phyloP scores from a whole-genome alignment of 768 basidiomycete genomes.

The Scleroderma bovista region DNA sequence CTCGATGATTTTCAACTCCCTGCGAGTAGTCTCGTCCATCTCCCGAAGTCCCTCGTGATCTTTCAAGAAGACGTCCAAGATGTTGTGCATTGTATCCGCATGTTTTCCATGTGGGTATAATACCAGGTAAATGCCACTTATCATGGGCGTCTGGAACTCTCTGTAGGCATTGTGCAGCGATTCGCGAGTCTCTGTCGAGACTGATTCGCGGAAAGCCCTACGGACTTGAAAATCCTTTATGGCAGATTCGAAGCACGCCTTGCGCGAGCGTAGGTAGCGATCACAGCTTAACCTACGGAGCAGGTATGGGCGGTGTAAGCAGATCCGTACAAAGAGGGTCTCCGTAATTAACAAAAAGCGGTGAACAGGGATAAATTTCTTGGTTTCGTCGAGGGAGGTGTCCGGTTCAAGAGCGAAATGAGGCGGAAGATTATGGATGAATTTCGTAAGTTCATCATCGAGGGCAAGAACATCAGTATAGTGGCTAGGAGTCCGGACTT shows the following conservation, averaged over 20 bases:
- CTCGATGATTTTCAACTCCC: slow-evolving; percentile 82
- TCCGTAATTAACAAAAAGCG: slow-evolving; percentile 88
- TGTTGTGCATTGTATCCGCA: slow-evolving; percentile 67
- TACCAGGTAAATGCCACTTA: slow-evolving; percentile 81
- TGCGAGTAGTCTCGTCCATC: slow-evolving; percentile 75
- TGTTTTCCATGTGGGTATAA: slow-evolving; percentile 70
- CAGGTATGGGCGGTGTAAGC: slow-evolving; percentile 84
- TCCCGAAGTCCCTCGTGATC: slow-evolving; percentile 50
- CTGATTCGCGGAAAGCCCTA: slow-evolving; percentile 55
- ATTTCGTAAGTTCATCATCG: slow-evolving; percentile 79
- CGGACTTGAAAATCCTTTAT: slow-evolving; percentile 82
- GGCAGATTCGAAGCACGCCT: slow-evolving; percentile 88
- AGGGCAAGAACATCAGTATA: slow-evolving; percentile 79
- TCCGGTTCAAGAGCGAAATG: slow-evolving; percentile 76
- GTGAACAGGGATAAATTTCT: slow-evolving; percentile 69
- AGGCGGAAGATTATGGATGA: slow-evolving; percentile 71
- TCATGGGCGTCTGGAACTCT: slow-evolving; percentile 87
- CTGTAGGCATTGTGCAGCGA: slow-evolving; percentile 78
- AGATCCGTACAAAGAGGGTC: slow-evolving; percentile 79
- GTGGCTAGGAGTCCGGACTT: slow-evolving; percentile 68
- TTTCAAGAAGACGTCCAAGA: slow-evolving; percentile 72
- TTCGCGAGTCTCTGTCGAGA: slow-evolving; percentile 58
- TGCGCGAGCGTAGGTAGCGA: slow-evolving; percentile 74
- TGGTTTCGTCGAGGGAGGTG: slow-evolving; percentile 63
- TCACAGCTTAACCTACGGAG: slow-evolving; percentile 69